Evolutionary conservation across 2,329 filamentous ascomycete species (phyloP).

Genomic region (Periconia digitata): DNA sequence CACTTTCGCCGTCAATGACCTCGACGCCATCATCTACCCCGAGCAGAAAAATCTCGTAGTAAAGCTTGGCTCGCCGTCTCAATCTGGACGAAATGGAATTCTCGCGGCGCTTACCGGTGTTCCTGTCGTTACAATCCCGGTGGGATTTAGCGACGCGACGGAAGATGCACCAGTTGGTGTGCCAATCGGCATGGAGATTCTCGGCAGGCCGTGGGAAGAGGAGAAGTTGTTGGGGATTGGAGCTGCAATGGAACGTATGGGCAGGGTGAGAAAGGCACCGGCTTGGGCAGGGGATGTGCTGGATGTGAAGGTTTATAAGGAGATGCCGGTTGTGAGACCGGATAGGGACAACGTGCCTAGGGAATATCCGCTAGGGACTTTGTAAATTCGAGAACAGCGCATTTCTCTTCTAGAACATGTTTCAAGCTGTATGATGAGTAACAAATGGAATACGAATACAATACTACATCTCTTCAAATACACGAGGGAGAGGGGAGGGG

Average conservation of each 20-base stretch:
- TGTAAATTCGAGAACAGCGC: no score
- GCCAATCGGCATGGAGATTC: constrained; percentile 66
- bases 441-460: no score
- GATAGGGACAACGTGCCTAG: constrained; percentile 45
- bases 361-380: constrained; percentile 53
- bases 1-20: constrained; percentile 52
- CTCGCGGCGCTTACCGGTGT: constrained; percentile 56
- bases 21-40: constrained; percentile 65
- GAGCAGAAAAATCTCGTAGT: constrained; percentile 67
- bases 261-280: constrained; percentile 52
- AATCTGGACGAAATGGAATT: constrained; percentile 63
- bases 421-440: no score
- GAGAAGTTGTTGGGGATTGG: constrained; percentile 57
- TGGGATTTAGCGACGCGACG: constrained; percentile 54
- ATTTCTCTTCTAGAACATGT: no score
- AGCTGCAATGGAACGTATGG: constrained; percentile 52
- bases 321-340: constrained; percentile 51
- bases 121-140: constrained; percentile 57
- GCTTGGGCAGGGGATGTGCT: constrained; percentile 47
- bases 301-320: constrained; percentile 42
- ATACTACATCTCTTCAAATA: no score
- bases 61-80: constrained; percentile 57
- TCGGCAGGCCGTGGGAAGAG: constrained; percentile 61
- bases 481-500: no score
- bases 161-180: constrained; percentile 58